phyloP scores from a whole-genome alignment of 345 rosid genomes.

The Citrus unshiu region DNA sequence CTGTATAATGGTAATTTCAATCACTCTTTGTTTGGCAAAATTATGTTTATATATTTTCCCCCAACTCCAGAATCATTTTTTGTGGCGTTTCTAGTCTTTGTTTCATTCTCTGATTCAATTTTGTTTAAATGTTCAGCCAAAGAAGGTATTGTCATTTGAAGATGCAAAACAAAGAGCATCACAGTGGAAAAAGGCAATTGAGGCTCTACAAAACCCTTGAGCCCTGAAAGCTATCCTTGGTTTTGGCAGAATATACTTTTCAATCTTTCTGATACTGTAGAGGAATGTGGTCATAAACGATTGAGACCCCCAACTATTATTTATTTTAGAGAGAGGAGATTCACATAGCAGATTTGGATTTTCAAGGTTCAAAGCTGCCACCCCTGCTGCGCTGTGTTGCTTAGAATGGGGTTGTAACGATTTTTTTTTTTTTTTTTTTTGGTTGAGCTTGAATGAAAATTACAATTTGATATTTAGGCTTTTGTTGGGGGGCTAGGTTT shows the following conservation, averaged over 20 bases:
- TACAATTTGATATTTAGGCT: constrained; percentile 6
- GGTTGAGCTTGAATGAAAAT: constrained; percentile 3
- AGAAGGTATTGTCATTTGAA: constrained; percentile 89
- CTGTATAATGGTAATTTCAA: not conserved
- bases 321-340: constrained; percentile 22
- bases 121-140: constrained; percentile 56
- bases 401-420: constrained; percentile 3
- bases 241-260: constrained; percentile 23
- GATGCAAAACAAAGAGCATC: constrained; percentile 87
- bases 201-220: constrained; percentile 70
- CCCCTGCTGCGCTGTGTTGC: not conserved
- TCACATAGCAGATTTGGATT: constrained; percentile 19
- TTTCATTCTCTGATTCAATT: constrained; percentile 10
- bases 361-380: constrained; percentile 16
- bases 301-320: constrained; percentile 16
- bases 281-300: constrained; percentile 12
- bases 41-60: not conserved
- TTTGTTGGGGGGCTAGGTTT: constrained; percentile 15
- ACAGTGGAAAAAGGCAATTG: constrained; percentile 96
- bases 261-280: constrained; percentile 17
- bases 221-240: constrained; percentile 27
- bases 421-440: not conserved
- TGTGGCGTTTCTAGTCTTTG: not conserved
- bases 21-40: not conserved
- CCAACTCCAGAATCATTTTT: not conserved